Evolutionary conservation across 78 protist genomes (phyloP).

Genomic region (Dictyostelium brefeldianum): DNA sequence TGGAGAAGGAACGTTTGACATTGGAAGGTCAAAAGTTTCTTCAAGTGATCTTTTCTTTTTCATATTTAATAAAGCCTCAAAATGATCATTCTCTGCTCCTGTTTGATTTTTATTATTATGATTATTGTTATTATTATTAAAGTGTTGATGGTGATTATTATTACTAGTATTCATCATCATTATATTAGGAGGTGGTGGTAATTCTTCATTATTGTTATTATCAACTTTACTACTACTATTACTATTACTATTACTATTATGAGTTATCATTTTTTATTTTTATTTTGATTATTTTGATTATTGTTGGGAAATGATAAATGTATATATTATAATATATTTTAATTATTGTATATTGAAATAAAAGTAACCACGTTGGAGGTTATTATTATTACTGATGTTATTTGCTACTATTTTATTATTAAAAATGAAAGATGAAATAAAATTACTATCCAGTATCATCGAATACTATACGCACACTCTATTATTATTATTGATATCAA

Average conservation of each 20-base stretch:
- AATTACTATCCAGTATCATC: not conserved
- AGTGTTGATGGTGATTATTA: not conserved
- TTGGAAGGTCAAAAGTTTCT: constrained; percentile 25
- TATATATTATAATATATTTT: not conserved
- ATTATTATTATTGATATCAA: too few species aligned
- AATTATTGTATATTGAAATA: not conserved
- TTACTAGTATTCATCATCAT: not conserved
- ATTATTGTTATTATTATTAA: not conserved
- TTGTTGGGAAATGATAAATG: not conserved
- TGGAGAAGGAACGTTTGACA: not conserved
- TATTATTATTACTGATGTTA: constrained; percentile 8
- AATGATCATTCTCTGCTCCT: not conserved
- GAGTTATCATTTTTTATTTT: not conserved
- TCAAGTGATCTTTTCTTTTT: constrained; percentile 12
- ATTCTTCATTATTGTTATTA: not conserved
- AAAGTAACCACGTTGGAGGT: constrained; percentile 16
- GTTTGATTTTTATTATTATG: not conserved
- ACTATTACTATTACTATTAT: not conserved
- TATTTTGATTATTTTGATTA: not conserved
- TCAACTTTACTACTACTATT: not conserved
- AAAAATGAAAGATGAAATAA: not conserved
- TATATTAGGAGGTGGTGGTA: not conserved
- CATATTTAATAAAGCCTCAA: not conserved
- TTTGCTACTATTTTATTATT: not conserved
- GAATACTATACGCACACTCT: not conserved